These are phyloP conservation scores for Caloboletus firmus DNA, from an alignment of 1,284 basidiomycete species.

Conservation along the genomic window DNA sequence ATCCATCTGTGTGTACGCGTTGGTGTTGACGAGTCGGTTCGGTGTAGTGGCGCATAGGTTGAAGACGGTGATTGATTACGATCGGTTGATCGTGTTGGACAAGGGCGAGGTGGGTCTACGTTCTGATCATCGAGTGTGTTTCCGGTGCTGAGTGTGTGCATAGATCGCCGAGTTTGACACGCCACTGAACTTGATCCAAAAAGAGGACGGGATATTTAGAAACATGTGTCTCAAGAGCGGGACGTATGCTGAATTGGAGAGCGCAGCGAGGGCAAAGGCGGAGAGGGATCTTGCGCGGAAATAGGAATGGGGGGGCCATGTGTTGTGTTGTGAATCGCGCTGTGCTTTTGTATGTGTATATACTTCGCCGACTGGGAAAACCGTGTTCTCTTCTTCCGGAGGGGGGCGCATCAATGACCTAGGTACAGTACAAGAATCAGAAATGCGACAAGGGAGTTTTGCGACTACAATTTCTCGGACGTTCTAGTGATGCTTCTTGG, in stretches of 20 bases:
- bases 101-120: constrained; percentile 45
- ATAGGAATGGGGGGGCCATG: background rate
- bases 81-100: constrained; percentile 67
- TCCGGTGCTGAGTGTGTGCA: background rate
- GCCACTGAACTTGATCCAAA: constrained; percentile 72
- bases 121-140: background rate
- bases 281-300: constrained; percentile 14
- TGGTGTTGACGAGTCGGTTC: background rate
- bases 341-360: background rate
- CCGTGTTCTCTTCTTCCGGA: background rate
- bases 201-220: constrained; percentile 74
- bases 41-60: constrained; percentile 52
- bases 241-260: constrained; percentile 67
- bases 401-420: background rate
- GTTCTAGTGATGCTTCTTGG: no score
- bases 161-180: constrained; percentile 81
- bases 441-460: background rate
- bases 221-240: constrained; percentile 83
- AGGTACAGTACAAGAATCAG: background rate
- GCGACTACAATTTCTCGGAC: no score
- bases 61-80: constrained; percentile 60
- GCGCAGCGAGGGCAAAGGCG: constrained; percentile 53
- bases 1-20: background rate
- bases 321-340: background rate
- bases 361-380: no score